Evolutionary conservation across 2,329 filamentous ascomycete genomes (phyloP).

Genomic region (Blastomyces percursus): DNA sequence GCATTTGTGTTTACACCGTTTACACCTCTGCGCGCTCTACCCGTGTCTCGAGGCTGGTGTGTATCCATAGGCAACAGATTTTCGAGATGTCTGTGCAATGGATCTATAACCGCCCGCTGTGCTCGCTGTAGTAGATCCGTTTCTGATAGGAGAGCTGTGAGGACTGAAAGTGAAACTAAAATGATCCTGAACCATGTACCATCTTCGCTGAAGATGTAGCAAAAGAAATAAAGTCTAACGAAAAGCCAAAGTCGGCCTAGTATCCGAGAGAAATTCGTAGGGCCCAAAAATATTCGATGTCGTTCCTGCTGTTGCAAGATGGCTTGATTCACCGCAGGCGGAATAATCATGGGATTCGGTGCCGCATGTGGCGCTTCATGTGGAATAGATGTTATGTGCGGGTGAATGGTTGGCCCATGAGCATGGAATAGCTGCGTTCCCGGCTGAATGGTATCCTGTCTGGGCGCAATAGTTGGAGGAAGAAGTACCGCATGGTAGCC

Average conservation of each 20-base stretch:
- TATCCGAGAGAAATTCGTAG: background rate
- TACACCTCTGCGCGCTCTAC: constrained; percentile 1
- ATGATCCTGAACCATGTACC: constrained; percentile 36
- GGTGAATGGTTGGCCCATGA: background rate
- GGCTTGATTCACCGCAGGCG: constrained; percentile 1
- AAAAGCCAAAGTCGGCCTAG: constrained; percentile 46
- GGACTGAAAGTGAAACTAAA: constrained; percentile 28
- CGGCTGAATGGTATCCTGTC: background rate
- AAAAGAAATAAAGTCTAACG: constrained; percentile 47
- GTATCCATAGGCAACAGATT: constrained; percentile 27
- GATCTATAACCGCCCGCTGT: constrained; percentile 26
- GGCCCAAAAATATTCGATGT: constrained; percentile 3
- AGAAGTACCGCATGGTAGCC: constrained; percentile 38
- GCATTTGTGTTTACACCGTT: background rate
- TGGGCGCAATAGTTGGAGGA: constrained; percentile 26
- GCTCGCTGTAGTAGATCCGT: constrained; percentile 29
- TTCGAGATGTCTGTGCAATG: constrained; percentile 36
- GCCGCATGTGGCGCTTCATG: constrained; percentile 1
- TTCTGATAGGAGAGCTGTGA: constrained; percentile 33
- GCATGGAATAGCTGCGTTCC: background rate
- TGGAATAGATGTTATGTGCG: background rate
- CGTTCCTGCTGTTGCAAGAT: constrained; percentile 1
- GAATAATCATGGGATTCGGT: background rate
- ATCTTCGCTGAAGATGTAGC: constrained; percentile 46
- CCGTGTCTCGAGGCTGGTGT: constrained; percentile 13